Conservation (phyloP, 495 filamentous ascomycete genomes). For the Penicillium nucicola region DNA sequence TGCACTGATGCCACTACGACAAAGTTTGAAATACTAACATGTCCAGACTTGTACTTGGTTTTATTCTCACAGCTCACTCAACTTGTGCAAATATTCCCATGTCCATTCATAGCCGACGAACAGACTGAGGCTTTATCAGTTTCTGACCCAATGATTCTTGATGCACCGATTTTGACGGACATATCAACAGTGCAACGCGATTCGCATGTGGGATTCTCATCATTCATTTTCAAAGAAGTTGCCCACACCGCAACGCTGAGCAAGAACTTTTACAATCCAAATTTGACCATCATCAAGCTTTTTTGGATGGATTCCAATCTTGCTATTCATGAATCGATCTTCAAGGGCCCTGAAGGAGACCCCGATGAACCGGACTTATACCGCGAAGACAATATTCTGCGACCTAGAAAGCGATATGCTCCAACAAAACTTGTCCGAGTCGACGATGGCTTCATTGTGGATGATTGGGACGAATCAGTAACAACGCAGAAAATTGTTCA, state of each 20-base stretch:
- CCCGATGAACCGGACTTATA: constrained; percentile 4
- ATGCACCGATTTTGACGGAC: constrained; percentile 20
- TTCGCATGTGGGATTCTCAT: constrained; percentile 18
- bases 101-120: constrained; percentile 19
- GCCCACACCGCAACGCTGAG: constrained; percentile 14
- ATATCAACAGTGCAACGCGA: constrained; percentile 1
- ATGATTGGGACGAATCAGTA: constrained; percentile 37
- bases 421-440: constrained; percentile 3
- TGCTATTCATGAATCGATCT: constrained; percentile 36
- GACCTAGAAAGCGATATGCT: constrained; percentile 17
- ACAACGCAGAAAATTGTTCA: not conserved
- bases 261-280: constrained; percentile 14
- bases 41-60: constrained; percentile 29
- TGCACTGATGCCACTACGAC: constrained; percentile 1
- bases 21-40: constrained; percentile 3
- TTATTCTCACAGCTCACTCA: constrained; percentile 45
- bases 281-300: constrained; percentile 33
- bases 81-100: constrained; percentile 35
- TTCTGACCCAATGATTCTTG: constrained; percentile 41
- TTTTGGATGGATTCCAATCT: constrained; percentile 34
- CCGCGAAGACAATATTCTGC: constrained; percentile 19
- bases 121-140: constrained; percentile 16
- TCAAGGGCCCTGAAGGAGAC: constrained; percentile 12
- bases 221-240: constrained; percentile 37
- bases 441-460: constrained; percentile 32